Conservation (phyloP, 345 rosid genomes). For the Bruguiera parviflora region DNA sequence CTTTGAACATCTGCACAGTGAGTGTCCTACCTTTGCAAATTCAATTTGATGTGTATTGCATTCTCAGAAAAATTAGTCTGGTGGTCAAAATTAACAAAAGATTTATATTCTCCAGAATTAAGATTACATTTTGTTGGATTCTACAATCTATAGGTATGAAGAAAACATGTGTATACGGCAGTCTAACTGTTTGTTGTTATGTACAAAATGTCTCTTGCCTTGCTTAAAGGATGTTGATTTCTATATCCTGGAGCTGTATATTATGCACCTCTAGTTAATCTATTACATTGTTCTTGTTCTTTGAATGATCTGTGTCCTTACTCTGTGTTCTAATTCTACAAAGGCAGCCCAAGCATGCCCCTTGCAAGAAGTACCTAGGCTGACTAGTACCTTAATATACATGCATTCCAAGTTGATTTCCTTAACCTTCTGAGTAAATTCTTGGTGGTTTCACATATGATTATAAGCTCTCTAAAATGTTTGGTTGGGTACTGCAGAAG, state of each 20-base stretch:
- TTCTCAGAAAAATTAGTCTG: neutral
- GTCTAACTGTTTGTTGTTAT: too few species aligned
- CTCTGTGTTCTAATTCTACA: too few species aligned
- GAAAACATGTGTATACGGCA: neutral
- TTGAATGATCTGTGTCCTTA: too few species aligned
- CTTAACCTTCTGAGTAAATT: neutral
- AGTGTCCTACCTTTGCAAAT: conserved; percentile 23
- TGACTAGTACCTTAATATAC: too few species aligned
- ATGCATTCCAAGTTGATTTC: neutral
- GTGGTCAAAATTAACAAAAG: neutral
- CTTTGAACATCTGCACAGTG: conserved; percentile 87
- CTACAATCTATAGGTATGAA: neutral
- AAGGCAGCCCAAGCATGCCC: too few species aligned
- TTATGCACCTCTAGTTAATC: too few species aligned
- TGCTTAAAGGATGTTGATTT: neutral
- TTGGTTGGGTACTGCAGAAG: neutral
- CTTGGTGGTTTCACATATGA: neutral
- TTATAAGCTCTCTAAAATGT: too few species aligned
- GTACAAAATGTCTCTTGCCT: neutral
- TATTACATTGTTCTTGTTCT: too few species aligned
- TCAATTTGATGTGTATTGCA: neutral
- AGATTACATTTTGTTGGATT: neutral
- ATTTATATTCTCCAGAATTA: neutral
- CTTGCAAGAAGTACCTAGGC: too few species aligned
- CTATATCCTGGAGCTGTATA: neutral